A percentile compares a stretch with the other conserved stretches of the same genome.
These are phyloP conservation scores for Pisolithus sp. DNA, from an alignment of 768 basidiomycete species.

Conservation along the genomic window DNA sequence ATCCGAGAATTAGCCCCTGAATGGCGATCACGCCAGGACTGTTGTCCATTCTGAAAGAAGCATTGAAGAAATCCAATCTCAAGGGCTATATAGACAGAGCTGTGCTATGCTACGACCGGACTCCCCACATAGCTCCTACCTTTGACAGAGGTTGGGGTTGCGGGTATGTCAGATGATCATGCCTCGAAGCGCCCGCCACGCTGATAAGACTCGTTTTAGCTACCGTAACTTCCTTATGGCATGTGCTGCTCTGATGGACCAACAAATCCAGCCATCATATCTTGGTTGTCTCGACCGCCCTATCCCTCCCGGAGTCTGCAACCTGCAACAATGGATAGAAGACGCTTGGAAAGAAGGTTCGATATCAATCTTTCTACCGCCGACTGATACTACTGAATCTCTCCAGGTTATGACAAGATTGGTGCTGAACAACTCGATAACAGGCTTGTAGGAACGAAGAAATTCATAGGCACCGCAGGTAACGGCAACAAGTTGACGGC, in stretches of 20 bases:
- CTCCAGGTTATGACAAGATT: constrained; percentile 62
- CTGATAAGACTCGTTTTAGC: constrained; percentile 30
- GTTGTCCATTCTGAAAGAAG: constrained; percentile 54
- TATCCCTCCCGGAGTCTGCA: constrained; percentile 59
- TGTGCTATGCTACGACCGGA: constrained; percentile 55
- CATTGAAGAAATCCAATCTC: constrained; percentile 45
- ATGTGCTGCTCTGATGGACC: constrained; percentile 66
- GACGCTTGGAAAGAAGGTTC: constrained; percentile 70
- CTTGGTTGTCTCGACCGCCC: constrained; percentile 52
- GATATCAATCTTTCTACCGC: not conserved
- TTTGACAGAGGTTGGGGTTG: constrained; percentile 74
- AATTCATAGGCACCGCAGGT: constrained; percentile 84
- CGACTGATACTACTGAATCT: not conserved
- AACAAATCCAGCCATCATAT: constrained; percentile 56
- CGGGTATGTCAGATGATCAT: constrained; percentile 39
- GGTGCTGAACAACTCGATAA: constrained; percentile 57
- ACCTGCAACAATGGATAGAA: constrained; percentile 76
- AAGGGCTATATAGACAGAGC: constrained; percentile 48
- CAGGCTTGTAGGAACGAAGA: constrained; percentile 47
- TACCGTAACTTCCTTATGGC: constrained; percentile 82
- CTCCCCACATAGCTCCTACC: constrained; percentile 50
- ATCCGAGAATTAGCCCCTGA: constrained; percentile 11
- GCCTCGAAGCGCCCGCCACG: constrained; percentile 4
- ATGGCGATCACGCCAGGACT: constrained; percentile 38
- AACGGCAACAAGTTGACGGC: constrained; percentile 1